Percentiles rank a stretch among this genome's conserved stretches.
Evolutionary conservation across 1,284 basidiomycete species (phyloP).

Genomic region (Pterulicium gracile): DNA sequence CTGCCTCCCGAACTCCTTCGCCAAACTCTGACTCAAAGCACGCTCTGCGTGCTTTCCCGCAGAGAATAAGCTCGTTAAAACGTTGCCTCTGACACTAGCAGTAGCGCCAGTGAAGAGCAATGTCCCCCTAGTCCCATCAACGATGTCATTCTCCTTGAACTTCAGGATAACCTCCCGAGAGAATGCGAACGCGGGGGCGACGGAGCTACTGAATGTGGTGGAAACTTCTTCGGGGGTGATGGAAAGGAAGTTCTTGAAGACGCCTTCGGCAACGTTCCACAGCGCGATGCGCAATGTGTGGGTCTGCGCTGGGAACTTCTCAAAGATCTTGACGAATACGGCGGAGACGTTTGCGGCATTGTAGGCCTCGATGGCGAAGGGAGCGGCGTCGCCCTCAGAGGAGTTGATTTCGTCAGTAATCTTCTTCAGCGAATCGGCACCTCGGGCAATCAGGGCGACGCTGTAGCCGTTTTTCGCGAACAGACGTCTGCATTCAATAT

Average conservation of each 20-base stretch:
- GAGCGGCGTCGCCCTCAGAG: constrained; percentile 22
- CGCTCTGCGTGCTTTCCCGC: constrained; percentile 59
- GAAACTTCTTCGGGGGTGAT: constrained; percentile 50
- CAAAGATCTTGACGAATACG: constrained; percentile 44
- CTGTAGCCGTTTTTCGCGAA: constrained; percentile 1
- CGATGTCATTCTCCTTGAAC: constrained; percentile 50
- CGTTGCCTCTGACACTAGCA: constrained; percentile 53
- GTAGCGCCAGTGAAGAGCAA: constrained; percentile 76
- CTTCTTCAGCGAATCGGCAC: neutral
- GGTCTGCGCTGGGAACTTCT: constrained; percentile 34
- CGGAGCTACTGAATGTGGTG: constrained; percentile 36
- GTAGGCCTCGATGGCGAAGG: constrained; percentile 53
- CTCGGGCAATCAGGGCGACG: constrained; percentile 2
- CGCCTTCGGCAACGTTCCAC: constrained; percentile 49
- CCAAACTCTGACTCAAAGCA: constrained; percentile 63
- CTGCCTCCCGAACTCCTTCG: constrained; percentile 70
- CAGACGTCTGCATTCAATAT: neutral
- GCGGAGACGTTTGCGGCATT: constrained; percentile 36
- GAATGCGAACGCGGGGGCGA: constrained; percentile 60
- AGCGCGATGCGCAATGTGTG: constrained; percentile 51
- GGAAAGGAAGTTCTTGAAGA: constrained; percentile 62
- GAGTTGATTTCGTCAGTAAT: constrained; percentile 1
- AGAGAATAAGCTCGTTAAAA: constrained; percentile 54
- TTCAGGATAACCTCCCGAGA: constrained; percentile 48
- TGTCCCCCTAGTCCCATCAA: constrained; percentile 42